These are phyloP conservation scores for Globisporangium perplexum DNA, from an alignment of 352 stramenopile genomes.

Conservation along the genomic window DNA sequence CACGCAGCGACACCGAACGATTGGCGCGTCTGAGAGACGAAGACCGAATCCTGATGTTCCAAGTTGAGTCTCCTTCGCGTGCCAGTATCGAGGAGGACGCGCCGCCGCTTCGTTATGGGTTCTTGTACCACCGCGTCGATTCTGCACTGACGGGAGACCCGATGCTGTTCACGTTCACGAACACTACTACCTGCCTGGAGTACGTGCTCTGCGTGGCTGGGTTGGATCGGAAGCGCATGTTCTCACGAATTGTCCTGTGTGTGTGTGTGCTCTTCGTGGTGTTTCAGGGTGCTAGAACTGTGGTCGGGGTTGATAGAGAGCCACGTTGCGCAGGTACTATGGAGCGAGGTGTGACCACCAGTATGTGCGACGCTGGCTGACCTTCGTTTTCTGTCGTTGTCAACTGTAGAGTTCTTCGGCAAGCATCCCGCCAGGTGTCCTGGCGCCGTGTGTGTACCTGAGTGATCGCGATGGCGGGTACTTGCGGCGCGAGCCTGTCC, in stretches of 20 bases:
- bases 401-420: slow-evolving; percentile 13
- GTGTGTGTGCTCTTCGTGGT: neutral
- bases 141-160: slow-evolving; percentile 49
- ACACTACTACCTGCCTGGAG: slow-evolving; percentile 54
- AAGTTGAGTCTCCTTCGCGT: slow-evolving; percentile 31
- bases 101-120: slow-evolving; percentile 41
- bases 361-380: neutral
- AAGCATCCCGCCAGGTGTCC: slow-evolving; percentile 31
- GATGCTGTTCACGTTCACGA: slow-evolving; percentile 58
- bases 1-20: slow-evolving; percentile 43
- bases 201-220: slow-evolving; percentile 7
- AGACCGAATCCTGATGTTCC: slow-evolving; percentile 70
- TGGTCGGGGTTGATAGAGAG: slow-evolving; percentile 44
- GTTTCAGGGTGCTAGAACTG: slow-evolving; percentile 37
- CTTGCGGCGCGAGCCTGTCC: slow-evolving; percentile 45
- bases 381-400: neutral
- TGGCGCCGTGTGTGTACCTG: slow-evolving; percentile 48
- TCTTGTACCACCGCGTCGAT: slow-evolving; percentile 66
- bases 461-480: slow-evolving; percentile 50
- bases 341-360: neutral
- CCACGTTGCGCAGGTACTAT: slow-evolving; percentile 27
- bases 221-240: neutral
- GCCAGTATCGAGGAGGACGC: slow-evolving; percentile 11
- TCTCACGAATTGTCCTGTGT: neutral
- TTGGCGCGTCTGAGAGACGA: slow-evolving; percentile 57